Base-by-base conservation (phyloP, 768 basidiomycete genomes). In the Cystobasidium onofrii region DNA sequence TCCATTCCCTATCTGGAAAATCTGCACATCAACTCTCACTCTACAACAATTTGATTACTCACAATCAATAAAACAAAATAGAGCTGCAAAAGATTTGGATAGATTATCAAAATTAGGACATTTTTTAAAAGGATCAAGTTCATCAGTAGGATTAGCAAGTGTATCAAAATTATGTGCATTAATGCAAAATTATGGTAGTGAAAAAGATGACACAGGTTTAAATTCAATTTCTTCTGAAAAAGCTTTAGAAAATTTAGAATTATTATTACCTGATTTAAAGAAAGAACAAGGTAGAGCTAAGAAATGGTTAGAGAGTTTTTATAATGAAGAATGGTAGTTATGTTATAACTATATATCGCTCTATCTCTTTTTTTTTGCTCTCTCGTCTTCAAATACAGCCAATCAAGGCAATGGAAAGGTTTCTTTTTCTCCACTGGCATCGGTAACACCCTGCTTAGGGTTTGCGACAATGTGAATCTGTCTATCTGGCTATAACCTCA, bases 71-170 rank as follows among this genome's bases (percentile, higher is more conserved):
- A n/a, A n/a, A n/a, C n/a, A n/a, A n/a, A 74, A 76, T 73, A 61
- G 76, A 31, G 25, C 39, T 10, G 39, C 75, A 23, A 62, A 63
- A n/a, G 85, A 93, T 76, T 85, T 95, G 12, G 76, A 78, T 12
- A 80, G 85, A 70, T 86, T 99, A 20, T 89, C 90, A 1, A 82
- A 83, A 20, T 84, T 89, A 12, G 96, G 94, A 0, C 95, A 99
- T 82, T 99, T 91, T 83, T 87, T 98, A 80, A 99, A 98, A 82
- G 95, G 74, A 33, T 97, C 94, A 1, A 95, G 93, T 15, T 94
- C 94, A 33, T 91, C 94, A 1, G 85, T 99, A 55, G 95, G 96
- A 31, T 86, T 94, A 34, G 82, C 83, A 73, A 86, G 86, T 76
- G 93, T 99, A 65, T 89, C 91, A 80, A 85, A 83, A 18, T 88